phyloP scores from a whole-genome alignment of 768 basidiomycete genomes.

The Mycena kentingensis region DNA sequence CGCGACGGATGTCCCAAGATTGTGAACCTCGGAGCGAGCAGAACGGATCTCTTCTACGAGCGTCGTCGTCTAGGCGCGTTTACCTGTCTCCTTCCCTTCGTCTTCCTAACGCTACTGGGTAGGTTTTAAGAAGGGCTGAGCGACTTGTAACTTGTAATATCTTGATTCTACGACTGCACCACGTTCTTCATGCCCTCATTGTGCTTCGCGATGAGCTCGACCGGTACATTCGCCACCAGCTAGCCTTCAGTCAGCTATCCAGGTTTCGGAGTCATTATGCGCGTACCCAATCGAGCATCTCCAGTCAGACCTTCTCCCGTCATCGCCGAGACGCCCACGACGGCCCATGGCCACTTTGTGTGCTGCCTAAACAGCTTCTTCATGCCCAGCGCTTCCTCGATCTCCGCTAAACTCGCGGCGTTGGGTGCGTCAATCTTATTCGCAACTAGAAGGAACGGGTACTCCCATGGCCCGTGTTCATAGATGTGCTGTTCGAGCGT shows the following conservation, averaged over 20 bases:
- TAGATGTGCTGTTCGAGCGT: background rate
- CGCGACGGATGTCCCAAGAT: constrained; percentile 98
- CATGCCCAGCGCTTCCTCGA: background rate
- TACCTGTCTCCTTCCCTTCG: background rate
- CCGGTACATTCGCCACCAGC: constrained; percentile 1
- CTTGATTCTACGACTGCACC: no score
- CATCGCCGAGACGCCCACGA: constrained; percentile 10
- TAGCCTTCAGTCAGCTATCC: background rate
- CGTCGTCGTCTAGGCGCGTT: constrained; percentile 75
- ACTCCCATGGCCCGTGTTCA: background rate
- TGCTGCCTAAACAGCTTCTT: background rate
- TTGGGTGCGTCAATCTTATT: constrained; percentile 9
- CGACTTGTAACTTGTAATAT: background rate
- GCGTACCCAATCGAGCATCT: constrained; percentile 5
- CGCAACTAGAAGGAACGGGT: constrained; percentile 5
- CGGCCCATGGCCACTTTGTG: background rate
- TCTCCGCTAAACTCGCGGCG: background rate
- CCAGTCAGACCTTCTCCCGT: constrained; percentile 4
- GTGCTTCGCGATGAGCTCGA: background rate
- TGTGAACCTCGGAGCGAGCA: constrained; percentile 91
- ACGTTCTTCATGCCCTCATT: background rate
- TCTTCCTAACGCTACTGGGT: background rate
- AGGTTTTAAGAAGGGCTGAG: constrained; percentile 75
- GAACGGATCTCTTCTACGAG: constrained; percentile 92
- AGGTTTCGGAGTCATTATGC: background rate